These are phyloP conservation scores for Dioszegia aurantiaca DNA, from an alignment of 768 basidiomycete genomes.

Conservation along the genomic window DNA sequence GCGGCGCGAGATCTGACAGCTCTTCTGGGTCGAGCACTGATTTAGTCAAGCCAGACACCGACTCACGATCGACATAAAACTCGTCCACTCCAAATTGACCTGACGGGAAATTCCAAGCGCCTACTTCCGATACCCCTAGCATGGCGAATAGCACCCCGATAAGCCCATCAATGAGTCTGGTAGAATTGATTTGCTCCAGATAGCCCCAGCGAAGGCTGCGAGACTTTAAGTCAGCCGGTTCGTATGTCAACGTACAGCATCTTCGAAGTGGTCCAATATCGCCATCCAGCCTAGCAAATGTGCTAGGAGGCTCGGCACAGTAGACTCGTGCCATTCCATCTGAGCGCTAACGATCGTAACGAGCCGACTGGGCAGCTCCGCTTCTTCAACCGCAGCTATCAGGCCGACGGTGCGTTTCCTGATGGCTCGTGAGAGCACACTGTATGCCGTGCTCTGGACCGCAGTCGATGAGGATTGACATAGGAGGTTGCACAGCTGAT, in stretches of 20 bases:
- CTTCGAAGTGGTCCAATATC: slow-evolving; percentile 75
- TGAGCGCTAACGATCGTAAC: slow-evolving; percentile 60
- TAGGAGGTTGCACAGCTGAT: slow-evolving; percentile 74
- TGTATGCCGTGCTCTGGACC: slow-evolving; percentile 76
- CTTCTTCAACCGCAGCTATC: slow-evolving; percentile 66
- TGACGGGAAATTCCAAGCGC: slow-evolving; percentile 71
- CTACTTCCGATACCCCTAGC: slow-evolving; percentile 64
- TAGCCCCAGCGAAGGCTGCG: slow-evolving; percentile 80
- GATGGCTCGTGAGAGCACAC: slow-evolving; percentile 67
- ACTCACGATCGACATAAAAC: slow-evolving; percentile 62
- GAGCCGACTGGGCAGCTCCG: slow-evolving; percentile 72
- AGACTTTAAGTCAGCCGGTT: slow-evolving; percentile 61
- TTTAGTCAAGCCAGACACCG: slow-evolving; percentile 3
- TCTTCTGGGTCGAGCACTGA: slow-evolving; percentile 47
- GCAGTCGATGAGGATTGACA: slow-evolving; percentile 60
- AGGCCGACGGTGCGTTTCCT: slow-evolving; percentile 73
- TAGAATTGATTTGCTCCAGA: slow-evolving; percentile 75
- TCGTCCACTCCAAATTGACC: slow-evolving; percentile 81
- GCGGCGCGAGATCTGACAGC: slow-evolving; percentile 52
- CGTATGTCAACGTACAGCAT: slow-evolving; percentile 63
- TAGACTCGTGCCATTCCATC: slow-evolving; percentile 32
- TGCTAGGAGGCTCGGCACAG: slow-evolving; percentile 21
- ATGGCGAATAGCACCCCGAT: slow-evolving; percentile 69
- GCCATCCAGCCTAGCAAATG: slow-evolving; percentile 82
- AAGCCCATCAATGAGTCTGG: slow-evolving; percentile 66